Evolutionary conservation across 352 stramenopile species (phyloP).

Genomic region (Phytophthora parvispora): DNA sequence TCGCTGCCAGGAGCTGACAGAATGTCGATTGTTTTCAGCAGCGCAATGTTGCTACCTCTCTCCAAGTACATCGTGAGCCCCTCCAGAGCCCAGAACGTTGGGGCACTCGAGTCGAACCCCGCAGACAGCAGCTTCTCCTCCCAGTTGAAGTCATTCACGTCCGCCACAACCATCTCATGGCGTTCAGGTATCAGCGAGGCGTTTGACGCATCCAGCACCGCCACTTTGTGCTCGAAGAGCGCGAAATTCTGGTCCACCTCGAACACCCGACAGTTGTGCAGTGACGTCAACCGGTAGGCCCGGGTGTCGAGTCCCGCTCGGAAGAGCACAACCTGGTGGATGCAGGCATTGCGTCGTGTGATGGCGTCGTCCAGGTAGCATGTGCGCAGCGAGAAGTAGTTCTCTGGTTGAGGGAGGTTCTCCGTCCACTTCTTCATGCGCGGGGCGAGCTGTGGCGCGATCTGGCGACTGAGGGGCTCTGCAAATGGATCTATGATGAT

Average conservation of each 20-base stretch:
- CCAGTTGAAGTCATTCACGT: constrained; percentile 55
- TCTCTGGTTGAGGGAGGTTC: constrained; percentile 9
- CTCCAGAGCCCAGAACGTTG: constrained; percentile 62
- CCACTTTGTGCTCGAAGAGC: constrained; percentile 54
- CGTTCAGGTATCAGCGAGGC: constrained; percentile 34
- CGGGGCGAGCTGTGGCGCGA: constrained; percentile 7
- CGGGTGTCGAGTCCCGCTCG: constrained; percentile 45
- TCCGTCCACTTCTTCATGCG: constrained; percentile 15
- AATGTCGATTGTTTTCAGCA: constrained; percentile 56
- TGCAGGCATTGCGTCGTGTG: constrained; percentile 20
- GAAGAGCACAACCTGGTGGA: constrained; percentile 53
- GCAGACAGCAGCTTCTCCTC: constrained; percentile 36
- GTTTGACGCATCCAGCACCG: constrained; percentile 32
- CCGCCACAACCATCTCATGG: constrained; percentile 46
- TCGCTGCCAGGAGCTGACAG: constrained; percentile 48
- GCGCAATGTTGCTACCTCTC: constrained; percentile 33
- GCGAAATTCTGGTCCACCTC: constrained; percentile 50
- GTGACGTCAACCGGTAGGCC: constrained; percentile 44
- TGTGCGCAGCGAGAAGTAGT: constrained; percentile 48
- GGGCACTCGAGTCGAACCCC: constrained; percentile 41
- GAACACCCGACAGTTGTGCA: constrained; percentile 42
- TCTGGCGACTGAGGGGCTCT: constrained; percentile 16
- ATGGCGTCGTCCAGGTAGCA: constrained; percentile 52
- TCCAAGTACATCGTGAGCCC: constrained; percentile 54
- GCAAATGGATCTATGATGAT: constrained; percentile 25